A percentile compares a stretch with the other conserved stretches of the same genome.
Evolutionary conservation across 345 rosid species (phyloP).

Genomic region (Cardamine chenopodiifolia): DNA sequence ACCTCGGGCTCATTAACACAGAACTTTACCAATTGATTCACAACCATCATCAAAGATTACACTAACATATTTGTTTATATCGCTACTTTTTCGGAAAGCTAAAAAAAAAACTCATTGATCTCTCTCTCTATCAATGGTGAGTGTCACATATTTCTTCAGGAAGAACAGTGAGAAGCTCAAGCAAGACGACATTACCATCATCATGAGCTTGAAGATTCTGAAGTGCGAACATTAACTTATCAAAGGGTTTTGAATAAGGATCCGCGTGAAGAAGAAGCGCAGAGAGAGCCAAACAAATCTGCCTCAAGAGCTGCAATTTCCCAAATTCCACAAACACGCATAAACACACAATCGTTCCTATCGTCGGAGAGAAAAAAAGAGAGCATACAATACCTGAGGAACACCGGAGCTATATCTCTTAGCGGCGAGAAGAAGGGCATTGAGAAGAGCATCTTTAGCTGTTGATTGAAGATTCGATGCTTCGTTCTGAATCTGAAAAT

Average conservation of each 20-base stretch:
- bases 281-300: slow-evolving; percentile 90
- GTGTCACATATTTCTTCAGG: slow-evolving; percentile 88
- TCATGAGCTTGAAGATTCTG: slow-evolving; percentile 75
- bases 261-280: slow-evolving; percentile 73
- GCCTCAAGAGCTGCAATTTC: slow-evolving; percentile 78
- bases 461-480: slow-evolving; percentile 68
- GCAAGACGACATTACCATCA: slow-evolving; percentile 78
- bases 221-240: slow-evolving; percentile 79
- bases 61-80: too few species aligned
- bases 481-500: slow-evolving; percentile 82
- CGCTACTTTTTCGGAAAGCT: too few species aligned
- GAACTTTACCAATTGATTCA: too few species aligned
- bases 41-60: too few species aligned
- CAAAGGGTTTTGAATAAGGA: slow-evolving; percentile 81
- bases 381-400: slow-evolving; percentile 68
- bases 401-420: slow-evolving; percentile 84
- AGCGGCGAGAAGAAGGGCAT: slow-evolving; percentile 84
- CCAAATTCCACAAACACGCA: slow-evolving; percentile 30
- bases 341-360: neutral
- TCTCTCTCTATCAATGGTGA: too few species aligned
- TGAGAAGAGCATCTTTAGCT: slow-evolving; percentile 76
- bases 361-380: slow-evolving; percentile 14
- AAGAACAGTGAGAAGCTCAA: slow-evolving; percentile 91
- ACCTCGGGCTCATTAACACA: too few species aligned
- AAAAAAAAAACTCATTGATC: too few species aligned